Evolutionary conservation across 169 alveolate species (phyloP), one percentile per base, ranked within the genome.

Genomic region (Plasmodium cynomolgi): DNA sequence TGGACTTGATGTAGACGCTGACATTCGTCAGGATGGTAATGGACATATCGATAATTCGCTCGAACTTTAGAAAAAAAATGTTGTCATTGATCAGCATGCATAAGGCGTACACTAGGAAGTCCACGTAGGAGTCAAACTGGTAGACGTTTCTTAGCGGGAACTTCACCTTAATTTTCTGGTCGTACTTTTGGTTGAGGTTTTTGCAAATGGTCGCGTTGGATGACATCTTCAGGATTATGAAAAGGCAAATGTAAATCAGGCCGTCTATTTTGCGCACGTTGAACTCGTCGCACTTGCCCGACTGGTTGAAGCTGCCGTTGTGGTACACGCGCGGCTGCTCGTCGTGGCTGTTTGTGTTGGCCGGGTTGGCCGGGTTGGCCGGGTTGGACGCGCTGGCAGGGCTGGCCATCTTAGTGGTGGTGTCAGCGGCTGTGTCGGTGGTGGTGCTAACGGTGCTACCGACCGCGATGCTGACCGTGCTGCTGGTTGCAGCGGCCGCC

Each of bases 181-280:
- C 83, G 72, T 68, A 90, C 37, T 79, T 90, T 90, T 90, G 62
- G 72, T 90, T 90, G 73, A 90, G 83, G 33, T 90, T 90, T 79
- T 80, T 90, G 82, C 94, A 90, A 11, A 90, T 81, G 73, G 33
- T 37, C 29, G 83, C 44, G 47, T 80, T 90, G 31, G 94, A 90
- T 1, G 94, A 90, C 50, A 90, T 8, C 73, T 90, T 90, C 31
- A 90, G 74, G 47, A 90, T 90, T 47, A 90, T 90, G 56, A 90
- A 90, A 39, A 90, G 75, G 83, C 94, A 90, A 20, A 90, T 80
- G 54, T 90, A 90, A 56, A 90, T 90, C 33, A 90, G 39, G 1
- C 94, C 94, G 75, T 90, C 94, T 34, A 90, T 81, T 80, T 80
- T 90, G 26, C 94, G 94, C 39, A 90, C 37, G 72, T 58, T 81